Evolutionary conservation across 495 filamentous ascomycete genomes (phyloP).

Genomic region (Sordaria brevicollis): DNA sequence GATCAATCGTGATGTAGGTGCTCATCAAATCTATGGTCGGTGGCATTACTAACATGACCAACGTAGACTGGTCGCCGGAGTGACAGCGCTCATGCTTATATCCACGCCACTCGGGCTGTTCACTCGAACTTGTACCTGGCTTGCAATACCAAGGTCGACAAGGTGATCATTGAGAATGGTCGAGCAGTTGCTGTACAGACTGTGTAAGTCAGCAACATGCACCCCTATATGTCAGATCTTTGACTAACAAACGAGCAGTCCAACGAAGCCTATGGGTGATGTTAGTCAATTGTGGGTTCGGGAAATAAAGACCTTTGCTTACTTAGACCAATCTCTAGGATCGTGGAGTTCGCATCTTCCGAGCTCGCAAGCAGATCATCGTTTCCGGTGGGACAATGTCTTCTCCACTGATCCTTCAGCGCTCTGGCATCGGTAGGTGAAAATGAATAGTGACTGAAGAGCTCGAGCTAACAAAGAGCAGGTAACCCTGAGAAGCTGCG

Average conservation of each 20-base stretch:
- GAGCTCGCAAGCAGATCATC: conserved; percentile 68
- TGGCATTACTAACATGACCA: not conserved
- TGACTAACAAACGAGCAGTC: conserved; percentile 12
- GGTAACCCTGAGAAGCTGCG: conserved; percentile 63
- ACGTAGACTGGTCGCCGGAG: conserved; percentile 52
- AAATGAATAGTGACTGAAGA: not conserved
- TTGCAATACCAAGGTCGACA: conserved; percentile 76
- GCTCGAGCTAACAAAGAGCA: not conserved
- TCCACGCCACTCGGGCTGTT: conserved; percentile 56
- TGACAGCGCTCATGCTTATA: conserved; percentile 68
- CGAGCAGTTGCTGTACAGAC: conserved; percentile 52
- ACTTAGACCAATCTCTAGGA: conserved; percentile 22
- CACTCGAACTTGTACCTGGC: conserved; percentile 64
- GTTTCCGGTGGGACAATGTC: conserved; percentile 72
- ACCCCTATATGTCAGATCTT: not conserved
- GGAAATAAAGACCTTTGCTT: not conserved
- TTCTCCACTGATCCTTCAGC: conserved; percentile 68
- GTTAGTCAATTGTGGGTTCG: not conserved
- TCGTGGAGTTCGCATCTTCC: conserved; percentile 37
- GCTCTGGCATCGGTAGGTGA: conserved; percentile 47
- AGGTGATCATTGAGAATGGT: conserved; percentile 63
- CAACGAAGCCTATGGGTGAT: conserved; percentile 28
- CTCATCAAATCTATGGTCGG: not conserved
- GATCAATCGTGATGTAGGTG: conserved; percentile 55
- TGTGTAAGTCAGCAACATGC: conserved; percentile 19